Percentiles rank a stretch among this genome's conserved stretches.
phyloP scores from a whole-genome alignment of 208 protist species.

The Trichomonas tenax region DNA sequence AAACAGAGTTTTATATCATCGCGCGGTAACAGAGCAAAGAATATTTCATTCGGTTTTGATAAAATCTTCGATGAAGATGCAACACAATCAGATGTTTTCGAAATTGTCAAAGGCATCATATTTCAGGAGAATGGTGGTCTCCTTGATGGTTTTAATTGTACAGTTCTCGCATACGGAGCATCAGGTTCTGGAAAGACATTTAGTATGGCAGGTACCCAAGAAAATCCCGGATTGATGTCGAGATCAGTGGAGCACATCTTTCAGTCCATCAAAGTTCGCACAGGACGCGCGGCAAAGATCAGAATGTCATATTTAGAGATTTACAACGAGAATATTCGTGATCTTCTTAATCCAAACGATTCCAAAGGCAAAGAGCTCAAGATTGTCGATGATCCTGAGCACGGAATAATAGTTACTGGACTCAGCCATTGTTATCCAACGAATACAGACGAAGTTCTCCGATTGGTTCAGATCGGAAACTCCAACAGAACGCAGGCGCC shows the following conservation, averaged over 20 bases:
- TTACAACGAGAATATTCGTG: conserved; percentile 21
- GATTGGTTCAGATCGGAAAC: conserved; percentile 3
- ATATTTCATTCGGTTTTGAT: conserved; percentile 3
- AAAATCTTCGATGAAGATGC: neutral
- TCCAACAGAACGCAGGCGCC: neutral
- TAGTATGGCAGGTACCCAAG: conserved; percentile 2
- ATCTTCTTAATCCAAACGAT: neutral
- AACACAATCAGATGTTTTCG: neutral
- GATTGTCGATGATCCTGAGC: neutral
- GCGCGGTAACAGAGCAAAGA: neutral
- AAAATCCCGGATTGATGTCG: conserved; percentile 22
- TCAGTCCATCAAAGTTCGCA: neutral
- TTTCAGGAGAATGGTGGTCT: neutral
- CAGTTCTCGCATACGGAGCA: conserved; percentile 4
- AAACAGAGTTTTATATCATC: neutral
- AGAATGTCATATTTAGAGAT: conserved; percentile 21
- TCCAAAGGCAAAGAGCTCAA: neutral
- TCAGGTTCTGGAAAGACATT: conserved; percentile 20
- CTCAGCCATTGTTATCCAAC: neutral
- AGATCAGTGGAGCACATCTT: neutral
- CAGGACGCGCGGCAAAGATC: neutral
- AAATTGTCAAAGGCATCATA: neutral
- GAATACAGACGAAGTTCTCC: neutral
- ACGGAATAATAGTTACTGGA: conserved; percentile 9
- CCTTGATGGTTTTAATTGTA: neutral